Evolutionary conservation across 2,329 filamentous ascomycete genomes (phyloP).

Genomic region (Corinectria fuckeliana): DNA sequence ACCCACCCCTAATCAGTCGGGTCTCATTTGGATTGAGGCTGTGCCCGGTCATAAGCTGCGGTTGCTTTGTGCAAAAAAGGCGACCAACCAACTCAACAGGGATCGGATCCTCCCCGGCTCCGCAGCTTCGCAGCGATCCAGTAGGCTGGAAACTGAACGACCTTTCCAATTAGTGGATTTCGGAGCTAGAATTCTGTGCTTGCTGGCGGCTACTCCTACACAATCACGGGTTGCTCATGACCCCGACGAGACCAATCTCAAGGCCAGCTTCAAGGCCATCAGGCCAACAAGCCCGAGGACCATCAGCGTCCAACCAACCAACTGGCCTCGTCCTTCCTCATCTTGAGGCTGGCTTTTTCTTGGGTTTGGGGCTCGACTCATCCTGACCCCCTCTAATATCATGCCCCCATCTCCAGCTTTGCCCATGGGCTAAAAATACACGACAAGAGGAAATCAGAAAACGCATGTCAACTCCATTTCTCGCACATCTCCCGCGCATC

Average conservation of each 20-base stretch:
- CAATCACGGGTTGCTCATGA: background rate
- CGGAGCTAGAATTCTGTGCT: background rate
- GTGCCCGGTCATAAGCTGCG: constrained; percentile 19
- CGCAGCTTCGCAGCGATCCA: too few relatives aligned
- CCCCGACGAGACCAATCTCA: background rate
- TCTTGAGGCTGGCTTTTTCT: background rate
- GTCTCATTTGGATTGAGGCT: constrained; percentile 16
- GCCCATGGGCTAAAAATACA: background rate
- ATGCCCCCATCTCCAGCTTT: background rate
- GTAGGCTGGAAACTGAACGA: background rate
- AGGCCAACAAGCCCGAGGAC: background rate
- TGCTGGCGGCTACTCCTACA: constrained; percentile 10
- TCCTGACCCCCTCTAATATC: background rate
- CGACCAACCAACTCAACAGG: constrained; percentile 10
- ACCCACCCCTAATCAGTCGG: background rate
- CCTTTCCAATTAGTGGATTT: background rate
- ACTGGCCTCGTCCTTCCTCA: background rate
- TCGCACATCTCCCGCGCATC: background rate
- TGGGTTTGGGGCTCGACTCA: background rate
- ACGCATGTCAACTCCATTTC: background rate
- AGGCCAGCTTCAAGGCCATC: background rate
- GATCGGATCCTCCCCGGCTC: background rate
- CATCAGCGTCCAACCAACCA: background rate
- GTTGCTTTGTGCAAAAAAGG: constrained; percentile 15
- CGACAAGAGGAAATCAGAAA: background rate